Percentiles rank a stretch among this genome's conserved stretches.
phyloP scores from a whole-genome alignment of 495 filamentous ascomycete species.

The Podospora fimiseda region DNA sequence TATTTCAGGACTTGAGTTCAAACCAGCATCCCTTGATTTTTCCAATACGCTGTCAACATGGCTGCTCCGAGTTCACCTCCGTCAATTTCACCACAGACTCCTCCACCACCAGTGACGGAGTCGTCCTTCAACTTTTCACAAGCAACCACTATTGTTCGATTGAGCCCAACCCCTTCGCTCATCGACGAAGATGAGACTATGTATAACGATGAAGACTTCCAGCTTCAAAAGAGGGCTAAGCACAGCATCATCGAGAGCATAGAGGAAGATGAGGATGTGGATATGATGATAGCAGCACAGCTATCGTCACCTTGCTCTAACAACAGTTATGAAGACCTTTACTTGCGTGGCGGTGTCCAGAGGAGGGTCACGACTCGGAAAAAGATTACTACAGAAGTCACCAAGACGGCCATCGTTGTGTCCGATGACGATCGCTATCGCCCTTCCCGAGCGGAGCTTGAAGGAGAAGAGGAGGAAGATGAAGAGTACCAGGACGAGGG shows the following conservation, averaged over 20 bases:
- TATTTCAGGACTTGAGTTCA: too few species aligned
- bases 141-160: neutral
- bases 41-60: neutral
- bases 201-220: neutral
- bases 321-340: neutral
- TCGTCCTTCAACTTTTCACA: neutral
- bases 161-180: neutral
- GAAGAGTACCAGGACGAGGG: too few species aligned
- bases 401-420: too few species aligned
- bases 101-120: neutral
- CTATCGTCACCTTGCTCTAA: neutral
- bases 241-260: neutral
- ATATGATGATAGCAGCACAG: neutral
- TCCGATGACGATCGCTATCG: too few species aligned
- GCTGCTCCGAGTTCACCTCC: neutral
- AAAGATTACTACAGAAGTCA: slow-evolving; percentile 1
- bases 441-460: too few species aligned
- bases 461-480: neutral
- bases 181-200: neutral
- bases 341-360: neutral
- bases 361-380: neutral
- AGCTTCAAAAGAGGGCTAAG: neutral
- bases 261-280: neutral
- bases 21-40: neutral
- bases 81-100: too few species aligned